phyloP scores from a whole-genome alignment of 768 basidiomycete species.

The Phlebiopsis flavidoalba region DNA sequence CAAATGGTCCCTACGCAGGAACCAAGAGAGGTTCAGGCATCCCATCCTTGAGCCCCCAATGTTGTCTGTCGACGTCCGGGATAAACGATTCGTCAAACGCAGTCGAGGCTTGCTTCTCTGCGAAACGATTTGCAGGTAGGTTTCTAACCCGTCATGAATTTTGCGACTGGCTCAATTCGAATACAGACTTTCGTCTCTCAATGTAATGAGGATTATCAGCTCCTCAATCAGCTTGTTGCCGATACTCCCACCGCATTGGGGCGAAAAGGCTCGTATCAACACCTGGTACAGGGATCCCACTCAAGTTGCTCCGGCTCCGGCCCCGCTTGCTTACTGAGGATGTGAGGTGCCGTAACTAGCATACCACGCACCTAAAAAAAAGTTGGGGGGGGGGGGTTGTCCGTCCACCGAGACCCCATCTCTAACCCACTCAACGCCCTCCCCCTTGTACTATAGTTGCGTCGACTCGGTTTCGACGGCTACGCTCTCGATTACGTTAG shows the following conservation, averaged over 20 bases:
- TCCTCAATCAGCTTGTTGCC: slow-evolving; percentile 62
- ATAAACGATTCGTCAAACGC: slow-evolving; percentile 56
- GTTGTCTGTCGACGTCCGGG: slow-evolving; percentile 64
- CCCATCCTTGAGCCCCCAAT: slow-evolving; percentile 84
- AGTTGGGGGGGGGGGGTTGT: too few relatives aligned
- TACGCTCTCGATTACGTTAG: slow-evolving; percentile 80
- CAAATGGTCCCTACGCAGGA: slow-evolving; percentile 66
- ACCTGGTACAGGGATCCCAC: slow-evolving; percentile 59
- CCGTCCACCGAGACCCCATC: too few relatives aligned
- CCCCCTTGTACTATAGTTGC: slow-evolving; percentile 45
- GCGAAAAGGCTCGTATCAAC: slow-evolving; percentile 48
- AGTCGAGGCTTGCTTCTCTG: slow-evolving; percentile 68
- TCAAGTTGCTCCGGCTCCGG: slow-evolving; percentile 40
- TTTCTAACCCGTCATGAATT: neutral
- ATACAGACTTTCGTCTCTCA: slow-evolving; percentile 81
- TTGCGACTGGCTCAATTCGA: neutral
- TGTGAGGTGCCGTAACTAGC: slow-evolving; percentile 29
- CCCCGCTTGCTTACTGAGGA: slow-evolving; percentile 59
- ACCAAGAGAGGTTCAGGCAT: slow-evolving; percentile 65
- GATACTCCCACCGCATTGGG: slow-evolving; percentile 53
- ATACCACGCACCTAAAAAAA: too few relatives aligned
- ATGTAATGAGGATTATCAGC: slow-evolving; percentile 73
- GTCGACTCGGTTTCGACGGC: slow-evolving; percentile 62
- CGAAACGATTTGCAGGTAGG: slow-evolving; percentile 59
- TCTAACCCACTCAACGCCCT: too few relatives aligned